Evolutionary conservation across 1,139 yeast species (phyloP).

Genomic region (Suhomyces guaymorum): DNA sequence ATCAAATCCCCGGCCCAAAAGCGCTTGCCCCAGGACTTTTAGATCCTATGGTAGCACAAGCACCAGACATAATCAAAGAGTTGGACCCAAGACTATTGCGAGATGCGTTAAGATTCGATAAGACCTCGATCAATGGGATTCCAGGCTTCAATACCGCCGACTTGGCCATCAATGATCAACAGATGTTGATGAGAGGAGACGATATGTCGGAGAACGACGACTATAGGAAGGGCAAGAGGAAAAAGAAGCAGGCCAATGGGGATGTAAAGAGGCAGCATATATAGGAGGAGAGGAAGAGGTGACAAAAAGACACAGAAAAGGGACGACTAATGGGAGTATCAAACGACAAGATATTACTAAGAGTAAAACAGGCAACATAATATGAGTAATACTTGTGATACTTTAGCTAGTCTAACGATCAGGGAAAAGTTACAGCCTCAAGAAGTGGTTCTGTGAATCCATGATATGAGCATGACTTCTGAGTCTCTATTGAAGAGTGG

Average conservation of each 20-base stretch:
- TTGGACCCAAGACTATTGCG: slow-evolving; percentile 52
- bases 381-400: too few relatives aligned
- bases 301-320: neutral
- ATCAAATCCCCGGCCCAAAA: slow-evolving; percentile 57
- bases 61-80: slow-evolving; percentile 48
- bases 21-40: slow-evolving; percentile 55
- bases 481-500: too few relatives aligned
- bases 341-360: too few relatives aligned
- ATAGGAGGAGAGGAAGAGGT: neutral
- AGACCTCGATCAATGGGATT: slow-evolving; percentile 68
- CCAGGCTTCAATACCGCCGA: slow-evolving; percentile 76
- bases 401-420: too few relatives aligned
- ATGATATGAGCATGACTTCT: too few relatives aligned
- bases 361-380: too few relatives aligned
- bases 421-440: too few relatives aligned
- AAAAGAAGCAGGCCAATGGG: slow-evolving; percentile 35
- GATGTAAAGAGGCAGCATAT: slow-evolving; percentile 44
- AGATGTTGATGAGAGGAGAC: slow-evolving; percentile 45
- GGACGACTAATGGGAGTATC: too few relatives aligned
- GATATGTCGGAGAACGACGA: slow-evolving; percentile 44
- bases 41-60: slow-evolving; percentile 45
- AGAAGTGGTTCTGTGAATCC: too few relatives aligned
- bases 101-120: slow-evolving; percentile 61
- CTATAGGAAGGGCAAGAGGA: slow-evolving; percentile 34
- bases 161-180: slow-evolving; percentile 62